Conservation (phyloP, 1,284 basidiomycete genomes). For the Trametes hirsuta region DNA sequence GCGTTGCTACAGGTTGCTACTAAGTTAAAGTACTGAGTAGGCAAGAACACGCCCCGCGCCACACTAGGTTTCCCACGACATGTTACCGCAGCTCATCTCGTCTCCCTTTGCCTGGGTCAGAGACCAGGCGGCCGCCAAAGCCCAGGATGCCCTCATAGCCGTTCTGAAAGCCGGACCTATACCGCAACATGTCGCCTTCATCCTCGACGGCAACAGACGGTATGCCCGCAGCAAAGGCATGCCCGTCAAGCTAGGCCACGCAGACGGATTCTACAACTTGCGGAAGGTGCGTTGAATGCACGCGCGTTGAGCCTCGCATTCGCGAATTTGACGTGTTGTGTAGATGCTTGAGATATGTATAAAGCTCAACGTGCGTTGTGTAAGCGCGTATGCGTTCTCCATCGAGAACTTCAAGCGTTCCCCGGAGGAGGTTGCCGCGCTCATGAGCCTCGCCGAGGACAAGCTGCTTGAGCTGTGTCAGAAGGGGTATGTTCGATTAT, state of each 20-base stretch:
- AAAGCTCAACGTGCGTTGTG: conserved; percentile 74
- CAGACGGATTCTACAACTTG: conserved; percentile 84
- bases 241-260: conserved; percentile 78
- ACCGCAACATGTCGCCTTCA: conserved; percentile 91
- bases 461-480: conserved; percentile 82
- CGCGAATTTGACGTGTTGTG: neutral
- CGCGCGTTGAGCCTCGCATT: neutral
- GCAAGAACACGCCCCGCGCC: conserved; percentile 14
- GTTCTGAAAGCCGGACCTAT: conserved; percentile 83
- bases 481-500: conserved; percentile 67
- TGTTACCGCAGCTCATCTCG: conserved; percentile 31
- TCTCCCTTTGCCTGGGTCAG: conserved; percentile 30
- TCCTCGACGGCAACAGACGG: conserved; percentile 98
- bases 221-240: conserved; percentile 80
- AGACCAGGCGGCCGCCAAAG: conserved; percentile 29
- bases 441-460: conserved; percentile 87
- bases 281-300: conserved; percentile 62
- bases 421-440: conserved; percentile 81
- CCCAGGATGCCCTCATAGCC: conserved; percentile 54
- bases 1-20: neutral
- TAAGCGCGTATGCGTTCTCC: conserved; percentile 95
- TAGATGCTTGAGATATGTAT: conserved; percentile 87
- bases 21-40: neutral
- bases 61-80: conserved; percentile 27
- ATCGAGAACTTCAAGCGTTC: conserved; percentile 98